Base-by-base conservation (phyloP, 495 filamentous ascomycete genomes). In the Neurospora sp. region DNA sequence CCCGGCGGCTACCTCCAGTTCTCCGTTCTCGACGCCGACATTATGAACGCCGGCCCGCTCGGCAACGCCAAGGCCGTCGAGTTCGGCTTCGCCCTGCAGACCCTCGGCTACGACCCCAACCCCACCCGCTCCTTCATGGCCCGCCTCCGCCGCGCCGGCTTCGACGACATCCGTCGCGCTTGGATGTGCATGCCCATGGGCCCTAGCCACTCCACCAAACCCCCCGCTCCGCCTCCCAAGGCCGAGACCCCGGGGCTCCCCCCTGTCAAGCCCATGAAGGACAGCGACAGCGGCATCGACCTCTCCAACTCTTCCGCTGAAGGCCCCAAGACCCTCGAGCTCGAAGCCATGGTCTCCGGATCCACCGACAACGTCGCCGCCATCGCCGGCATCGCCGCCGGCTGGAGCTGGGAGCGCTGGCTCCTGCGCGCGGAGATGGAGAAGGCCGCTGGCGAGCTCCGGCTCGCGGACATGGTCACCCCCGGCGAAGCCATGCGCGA, bases 391-490 rank as follows among this genome's bases (percentile, higher is more conserved):
- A 78, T 98, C 20, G 88, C 97, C 5, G 96, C 94, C 14, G 89
- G 90, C 37, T 97, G 95, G 93, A 88, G 90, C 76, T 99, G 95
- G 95, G 96, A 98, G 87, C 92, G 92, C 81, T 98, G 96, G 96
- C 87, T 98, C 81, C 79, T 98, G 74, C 93, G 92, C 82, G 83
- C 94, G 77, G 91, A 94, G 81, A 86, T 90, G 79, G 94, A 97
- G 84, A 94, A 92, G 86, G 92, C 91, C 7, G 88, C 89, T 12
- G 89, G 89, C 41, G 85, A 89, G 74, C 83, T 85, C 74, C 85
- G 87, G 14, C 84, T 92, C 44, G 78, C 77, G n/a, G 82, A 85
- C 77, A 83, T 80, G 7, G 83, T 83, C 70, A 82, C 81, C 18
- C 82, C 84, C 31, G 81, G 84, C 42, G 79, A 82, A 8, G 82